Evolutionary conservation across 2,329 filamentous ascomycete species (phyloP).

Genomic region (Exophiala spinifera): DNA sequence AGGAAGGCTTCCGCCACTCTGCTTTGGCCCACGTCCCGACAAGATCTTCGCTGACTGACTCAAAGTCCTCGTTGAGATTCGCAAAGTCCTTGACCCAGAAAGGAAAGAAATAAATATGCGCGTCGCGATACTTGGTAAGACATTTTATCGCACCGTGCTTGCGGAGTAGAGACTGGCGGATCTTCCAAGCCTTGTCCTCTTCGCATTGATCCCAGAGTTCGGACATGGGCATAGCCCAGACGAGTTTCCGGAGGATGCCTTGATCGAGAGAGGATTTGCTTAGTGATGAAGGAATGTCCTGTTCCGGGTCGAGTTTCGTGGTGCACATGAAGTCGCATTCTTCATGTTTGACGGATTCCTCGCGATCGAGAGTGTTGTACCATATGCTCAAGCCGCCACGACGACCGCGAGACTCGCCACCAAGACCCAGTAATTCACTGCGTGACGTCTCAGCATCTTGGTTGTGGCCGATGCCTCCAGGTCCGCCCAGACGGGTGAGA

Average conservation of each 20-base stretch:
- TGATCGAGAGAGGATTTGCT: slow-evolving; percentile 60
- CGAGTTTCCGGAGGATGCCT: slow-evolving; percentile 54
- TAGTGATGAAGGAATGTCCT: slow-evolving; percentile 53
- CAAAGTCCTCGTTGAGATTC: slow-evolving; percentile 72
- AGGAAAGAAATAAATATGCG: slow-evolving; percentile 92
- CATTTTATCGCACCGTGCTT: slow-evolving; percentile 74
- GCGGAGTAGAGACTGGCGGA: slow-evolving; percentile 73
- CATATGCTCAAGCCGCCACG: slow-evolving; percentile 84
- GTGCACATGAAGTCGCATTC: slow-evolving; percentile 90
- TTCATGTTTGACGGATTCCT: slow-evolving; percentile 77
- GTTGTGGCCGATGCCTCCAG: slow-evolving; percentile 48
- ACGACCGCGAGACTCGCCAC: slow-evolving; percentile 56
- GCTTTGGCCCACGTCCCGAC: slow-evolving; percentile 95
- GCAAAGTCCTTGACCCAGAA: slow-evolving; percentile 87
- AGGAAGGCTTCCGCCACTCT: slow-evolving; percentile 67
- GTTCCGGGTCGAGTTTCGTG: slow-evolving; percentile 58
- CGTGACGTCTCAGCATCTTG: slow-evolving; percentile 39
- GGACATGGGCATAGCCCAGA: slow-evolving; percentile 84
- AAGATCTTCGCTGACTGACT: slow-evolving; percentile 87
- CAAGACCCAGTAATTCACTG: slow-evolving; percentile 48
- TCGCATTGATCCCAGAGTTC: slow-evolving; percentile 81
- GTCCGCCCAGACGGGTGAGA: slow-evolving; percentile 77
- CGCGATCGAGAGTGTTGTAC: slow-evolving; percentile 76
- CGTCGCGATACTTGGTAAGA: slow-evolving; percentile 80
- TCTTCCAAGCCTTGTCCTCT: slow-evolving; percentile 59